Evolutionary conservation across 495 filamentous ascomycete species (phyloP), one percentile per base, ranked within the genome.

Genomic region (Cercophora scortea): DNA sequence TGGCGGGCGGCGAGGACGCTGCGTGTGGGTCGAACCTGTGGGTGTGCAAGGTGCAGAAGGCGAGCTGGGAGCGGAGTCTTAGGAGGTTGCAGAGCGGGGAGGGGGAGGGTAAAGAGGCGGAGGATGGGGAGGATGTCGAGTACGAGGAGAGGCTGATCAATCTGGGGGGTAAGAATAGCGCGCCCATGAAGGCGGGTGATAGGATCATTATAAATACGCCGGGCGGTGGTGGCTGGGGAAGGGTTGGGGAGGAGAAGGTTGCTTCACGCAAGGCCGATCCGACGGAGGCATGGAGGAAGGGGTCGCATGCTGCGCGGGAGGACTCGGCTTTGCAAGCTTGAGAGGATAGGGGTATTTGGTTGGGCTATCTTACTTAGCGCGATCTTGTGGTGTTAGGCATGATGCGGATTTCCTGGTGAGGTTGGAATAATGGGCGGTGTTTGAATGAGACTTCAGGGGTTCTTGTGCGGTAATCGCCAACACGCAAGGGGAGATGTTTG

Each of bases 141-240:
- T 77, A 67, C 45, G 84, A 86, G 58, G 81, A 86, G 60, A 72
- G 88, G 41, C 72, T 71, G 32, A 87, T 97, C 56, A 95, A 91
- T 62, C 66, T 96, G 43, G 93, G 92, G 0, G 90, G 84, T 8
- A 98, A 98, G 78, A 96, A 96, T 64, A 95, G 89, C 13, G 90
- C 92, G 19, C 76, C 79, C 9, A 94, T 96, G 82, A 75, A 84
- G 58, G 74, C 81, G 0, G 92, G 93, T 18, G 93, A 98, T 65
- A 78, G 90, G 8, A 89, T 98, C 56, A 85, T 95, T 50, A 51
- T 86, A 15, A 70, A 67, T 45, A 87, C 85, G 8, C 85, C 85
- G 4, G 86, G 86, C 38, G 86, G 86, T 16, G 86, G 87, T 40
- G 86, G 83, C 1, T 90, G 86, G 84, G 86, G 86, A 5, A 72